Evolutionary conservation across 768 basidiomycete species (phyloP), one percentile per base, ranked within the genome.

Genomic region (Trametes sanguinea): DNA sequence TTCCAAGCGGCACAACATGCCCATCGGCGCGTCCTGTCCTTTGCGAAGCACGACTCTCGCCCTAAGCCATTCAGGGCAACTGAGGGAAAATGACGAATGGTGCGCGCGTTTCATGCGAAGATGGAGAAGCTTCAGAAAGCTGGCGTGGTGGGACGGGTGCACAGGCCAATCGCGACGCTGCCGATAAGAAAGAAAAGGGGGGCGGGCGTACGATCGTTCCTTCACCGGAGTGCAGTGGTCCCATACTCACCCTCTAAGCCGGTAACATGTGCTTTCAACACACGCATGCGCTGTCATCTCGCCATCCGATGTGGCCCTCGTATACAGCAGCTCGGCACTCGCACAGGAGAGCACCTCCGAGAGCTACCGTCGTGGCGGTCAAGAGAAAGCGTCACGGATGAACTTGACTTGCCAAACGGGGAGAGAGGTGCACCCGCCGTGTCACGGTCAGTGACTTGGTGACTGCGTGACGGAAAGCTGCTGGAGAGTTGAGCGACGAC

Each of bases 401-500:
- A 57, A 48, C 46, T 40, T 16, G 35, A 39, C 55, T 40, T 57
- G 55, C 55, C 55, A 57, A 57, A 48, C 35, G n/a, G 17, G 46
- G 55, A 45, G 2, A 33, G 35, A 39, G 29, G 55, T 47, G 46
- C 55, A 35, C 40, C 55, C 55, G 55, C 35, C n/a, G 2, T 7
- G 52, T 54, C 52, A 37, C 35, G 35, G 35, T 6, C 11, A 6
- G 35, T 37, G 6, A 55, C 54, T 13, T 9, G 22, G 55, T 57
- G 45, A 57, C 55, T 16, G 33, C 37, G 46, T 57, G 46, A 40
- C 35, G 22, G 37, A 17, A 37, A 37, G 35, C 35, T 37, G 35
- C 35, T 11, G 6, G 48, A 29, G 48, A 29, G 3, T 13, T 30
- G 11, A 30, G 6, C 29, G 53, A 29, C 29, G n/a, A 11, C 17